A percentile compares a stretch with the other conserved stretches of the same genome.
Evolutionary conservation across 441 rosid species (phyloP).

Genomic region (Adansonia rubrostipa): DNA sequence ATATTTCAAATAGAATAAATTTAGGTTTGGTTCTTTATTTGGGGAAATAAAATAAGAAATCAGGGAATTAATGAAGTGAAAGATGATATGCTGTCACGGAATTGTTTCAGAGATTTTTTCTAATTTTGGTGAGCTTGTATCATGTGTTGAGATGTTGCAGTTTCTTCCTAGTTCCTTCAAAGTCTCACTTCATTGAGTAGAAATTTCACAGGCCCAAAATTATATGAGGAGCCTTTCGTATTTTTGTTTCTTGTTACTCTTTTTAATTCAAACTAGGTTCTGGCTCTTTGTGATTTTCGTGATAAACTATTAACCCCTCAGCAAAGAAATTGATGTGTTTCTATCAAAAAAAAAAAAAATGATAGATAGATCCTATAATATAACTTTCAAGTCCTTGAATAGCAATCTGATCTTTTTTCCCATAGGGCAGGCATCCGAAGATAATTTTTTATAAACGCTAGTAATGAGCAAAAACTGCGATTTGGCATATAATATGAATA

Average conservation of each 20-base stretch:
- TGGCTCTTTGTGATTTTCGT: neutral
- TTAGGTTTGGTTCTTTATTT: conserved; percentile 7
- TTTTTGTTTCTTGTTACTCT: neutral
- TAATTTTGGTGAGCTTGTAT: conserved; percentile 1
- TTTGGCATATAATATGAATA: neutral
- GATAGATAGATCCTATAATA: neutral
- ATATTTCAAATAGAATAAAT: conserved; percentile 16
- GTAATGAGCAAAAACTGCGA: neutral
- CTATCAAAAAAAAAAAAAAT: neutral
- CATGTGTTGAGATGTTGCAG: neutral
- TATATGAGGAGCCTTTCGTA: neutral
- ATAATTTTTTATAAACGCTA: neutral
- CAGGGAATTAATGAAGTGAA: neutral
- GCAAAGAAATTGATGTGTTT: neutral
- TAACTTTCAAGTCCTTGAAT: neutral
- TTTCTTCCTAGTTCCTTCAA: neutral
- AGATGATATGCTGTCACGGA: conserved; percentile 1
- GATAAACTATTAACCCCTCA: neutral
- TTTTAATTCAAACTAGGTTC: neutral
- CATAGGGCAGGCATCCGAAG: too few species aligned
- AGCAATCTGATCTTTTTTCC: neutral
- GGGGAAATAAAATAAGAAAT: conserved; percentile 5
- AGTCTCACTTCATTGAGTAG: neutral
- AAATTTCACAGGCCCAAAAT: conserved; percentile 17
- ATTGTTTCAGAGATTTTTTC: neutral